Percentiles rank a stretch among this genome's conserved stretches.
Evolutionary conservation across 2,329 filamentous ascomycete species (phyloP).

Genomic region (Ceratocystis colombiana): DNA sequence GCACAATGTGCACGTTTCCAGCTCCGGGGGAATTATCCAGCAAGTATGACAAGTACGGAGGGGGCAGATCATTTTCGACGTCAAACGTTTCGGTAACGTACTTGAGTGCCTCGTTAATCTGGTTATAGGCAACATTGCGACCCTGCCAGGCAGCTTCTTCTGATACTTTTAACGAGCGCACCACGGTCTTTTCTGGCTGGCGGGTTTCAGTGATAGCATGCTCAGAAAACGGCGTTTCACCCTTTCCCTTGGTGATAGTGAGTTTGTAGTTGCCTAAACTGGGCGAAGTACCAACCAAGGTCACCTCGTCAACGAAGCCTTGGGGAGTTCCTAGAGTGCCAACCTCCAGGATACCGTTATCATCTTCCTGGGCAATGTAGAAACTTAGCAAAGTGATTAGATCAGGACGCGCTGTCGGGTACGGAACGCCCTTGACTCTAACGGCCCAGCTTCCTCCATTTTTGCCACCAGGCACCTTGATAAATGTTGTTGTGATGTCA

Average conservation of each 20-base stretch:
- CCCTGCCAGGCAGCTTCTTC: constrained; percentile 71
- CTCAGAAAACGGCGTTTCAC: constrained; percentile 50
- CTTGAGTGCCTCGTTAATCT: constrained; percentile 44
- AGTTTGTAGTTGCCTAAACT: constrained; percentile 73
- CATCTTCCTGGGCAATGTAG: constrained; percentile 77
- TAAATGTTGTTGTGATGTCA: constrained; percentile 85
- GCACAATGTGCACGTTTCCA: constrained; percentile 78
- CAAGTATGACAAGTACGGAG: constrained; percentile 76
- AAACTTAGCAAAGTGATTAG: constrained; percentile 71
- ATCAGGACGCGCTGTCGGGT: constrained; percentile 54
- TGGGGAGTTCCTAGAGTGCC: constrained; percentile 36
- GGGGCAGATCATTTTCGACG: constrained; percentile 60
- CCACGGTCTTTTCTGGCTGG: constrained; percentile 64
- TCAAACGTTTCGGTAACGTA: constrained; percentile 42
- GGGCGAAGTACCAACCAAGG: constrained; percentile 57
- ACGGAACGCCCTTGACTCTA: constrained; percentile 70
- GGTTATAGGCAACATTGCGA: constrained; percentile 53
- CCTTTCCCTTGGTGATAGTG: constrained; percentile 60
- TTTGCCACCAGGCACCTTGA: constrained; percentile 77
- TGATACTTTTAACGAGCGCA: constrained; percentile 58
- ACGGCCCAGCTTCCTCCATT: constrained; percentile 89
- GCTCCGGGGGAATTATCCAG: constrained; percentile 55
- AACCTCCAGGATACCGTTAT: constrained; percentile 54
- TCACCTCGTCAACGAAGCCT: constrained; percentile 52
- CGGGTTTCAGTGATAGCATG: constrained; percentile 60